Evolutionary conservation across 169 alveolate species (phyloP), one percentile per base, ranked within the genome.

Genomic region (Plasmodium knowlesi): DNA sequence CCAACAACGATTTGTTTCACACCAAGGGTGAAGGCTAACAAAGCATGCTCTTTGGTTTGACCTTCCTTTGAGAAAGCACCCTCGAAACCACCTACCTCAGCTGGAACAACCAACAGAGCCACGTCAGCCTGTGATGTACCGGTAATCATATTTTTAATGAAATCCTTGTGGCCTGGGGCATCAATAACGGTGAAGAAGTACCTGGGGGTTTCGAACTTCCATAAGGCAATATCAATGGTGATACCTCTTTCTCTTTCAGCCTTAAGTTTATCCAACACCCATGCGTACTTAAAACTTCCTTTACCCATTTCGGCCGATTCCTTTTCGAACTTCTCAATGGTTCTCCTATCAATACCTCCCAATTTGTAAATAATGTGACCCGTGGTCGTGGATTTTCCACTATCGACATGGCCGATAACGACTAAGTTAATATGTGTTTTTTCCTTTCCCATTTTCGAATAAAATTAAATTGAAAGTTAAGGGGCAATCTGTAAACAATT

Each of bases 161-260:
- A 99, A 96, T 99, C 99, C 89, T 99, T 96, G 94, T 99, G 99
- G 67, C 99, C 99, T 72, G 99, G 99, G 89, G 99, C 99, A 97
- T 99, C 99, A 95, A 99, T 98, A 96, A 99, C 99, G 91, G 99
- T 99, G 99, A 97, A 99, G 98, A 98, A 98, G 96, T 97, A 98
- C 95, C 98, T 98, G 72, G 98, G 98, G 79, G 99, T 98, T 96
- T 98, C 99, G 98, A 99, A 98, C 97, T 99, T 98, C 99, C 99
- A 98, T 95, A 98, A 97, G 83, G 99, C 98, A 92, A 98, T 98
- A 95, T 99, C 99, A 92, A 99, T 99, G 92, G 99, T 99, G 95
- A 99, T 98, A 97, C 99, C 99, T 90, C 99, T 98, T 97, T 99
- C 99, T 95, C 99, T 97, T 96, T 99, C 99, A 82, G 99, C 99